These are phyloP conservation scores for Eucalyptus victrix DNA, from an alignment of 345 rosid genomes.

Conservation along the genomic window DNA sequence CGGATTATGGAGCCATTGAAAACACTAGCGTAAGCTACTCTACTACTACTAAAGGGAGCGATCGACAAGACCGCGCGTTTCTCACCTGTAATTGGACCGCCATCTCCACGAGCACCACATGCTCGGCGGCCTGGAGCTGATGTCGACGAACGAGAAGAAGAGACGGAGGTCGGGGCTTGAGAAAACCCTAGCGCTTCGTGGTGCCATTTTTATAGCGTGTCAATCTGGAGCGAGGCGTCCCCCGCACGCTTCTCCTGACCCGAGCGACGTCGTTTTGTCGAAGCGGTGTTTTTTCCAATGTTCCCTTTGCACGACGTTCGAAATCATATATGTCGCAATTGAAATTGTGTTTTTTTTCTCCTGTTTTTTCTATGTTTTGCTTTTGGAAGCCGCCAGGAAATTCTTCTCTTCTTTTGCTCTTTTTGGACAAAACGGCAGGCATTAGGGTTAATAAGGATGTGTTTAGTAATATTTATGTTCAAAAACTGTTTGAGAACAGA, in stretches of 20 bases:
- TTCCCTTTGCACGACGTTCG: not conserved
- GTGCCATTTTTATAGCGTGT: not conserved
- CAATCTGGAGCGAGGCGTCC: not conserved
- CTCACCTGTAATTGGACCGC: not conserved
- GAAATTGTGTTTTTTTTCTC: not conserved
- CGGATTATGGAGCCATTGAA: not conserved
- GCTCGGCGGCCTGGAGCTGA: not conserved
- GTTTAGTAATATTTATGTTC: too few relatives aligned
- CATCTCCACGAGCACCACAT: not conserved
- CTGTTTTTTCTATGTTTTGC: not conserved
- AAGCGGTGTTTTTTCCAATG: not conserved
- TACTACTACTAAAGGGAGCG: not conserved
- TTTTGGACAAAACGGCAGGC: not conserved
- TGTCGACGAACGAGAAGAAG: not conserved
- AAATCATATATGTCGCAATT: not conserved
- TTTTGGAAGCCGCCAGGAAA: not conserved
- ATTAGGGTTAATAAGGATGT: accelerated
- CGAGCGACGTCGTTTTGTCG: not conserved
- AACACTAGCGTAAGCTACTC: not conserved
- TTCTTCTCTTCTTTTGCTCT: not conserved
- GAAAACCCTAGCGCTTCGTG: not conserved
- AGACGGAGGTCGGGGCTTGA: not conserved
- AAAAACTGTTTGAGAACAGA: too few relatives aligned
- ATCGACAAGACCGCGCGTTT: not conserved
- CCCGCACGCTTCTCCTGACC: not conserved